These are phyloP conservation scores for Aspergillus biplanus DNA, from an alignment of 495 filamentous ascomycete genomes.

Conservation along the genomic window DNA sequence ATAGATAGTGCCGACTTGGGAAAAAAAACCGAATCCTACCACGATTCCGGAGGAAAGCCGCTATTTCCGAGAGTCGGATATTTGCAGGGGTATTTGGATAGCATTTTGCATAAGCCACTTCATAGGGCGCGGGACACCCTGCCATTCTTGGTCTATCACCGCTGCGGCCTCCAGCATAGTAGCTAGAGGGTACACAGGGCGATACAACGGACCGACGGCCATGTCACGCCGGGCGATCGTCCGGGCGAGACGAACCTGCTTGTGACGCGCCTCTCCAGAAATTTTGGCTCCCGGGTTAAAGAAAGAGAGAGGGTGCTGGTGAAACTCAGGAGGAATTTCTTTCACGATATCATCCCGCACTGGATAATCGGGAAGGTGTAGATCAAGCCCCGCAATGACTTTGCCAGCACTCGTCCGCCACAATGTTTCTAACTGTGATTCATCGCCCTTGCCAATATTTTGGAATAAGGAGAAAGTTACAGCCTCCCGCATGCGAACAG, in stretches of 20 bases:
- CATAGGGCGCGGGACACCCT: conserved; percentile 27
- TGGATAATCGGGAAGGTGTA: conserved; percentile 21
- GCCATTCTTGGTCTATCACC: conserved; percentile 38
- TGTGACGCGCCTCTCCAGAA: conserved; percentile 27
- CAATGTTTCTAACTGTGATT: conserved; percentile 18
- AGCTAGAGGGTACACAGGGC: conserved; percentile 25
- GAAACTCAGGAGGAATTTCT: conserved; percentile 35
- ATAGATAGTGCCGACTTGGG: not conserved
- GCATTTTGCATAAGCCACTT: conserved; percentile 39
- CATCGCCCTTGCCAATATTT: conserved; percentile 21
- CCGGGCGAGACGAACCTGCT: conserved; percentile 31
- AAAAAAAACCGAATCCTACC: too few relatives aligned
- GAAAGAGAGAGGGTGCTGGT: conserved; percentile 34
- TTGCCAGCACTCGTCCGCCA: conserved; percentile 41
- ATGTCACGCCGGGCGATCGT: conserved; percentile 37
- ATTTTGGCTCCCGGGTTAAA: conserved; percentile 25
- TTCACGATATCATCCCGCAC: conserved; percentile 18
- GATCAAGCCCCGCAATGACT: conserved; percentile 42
- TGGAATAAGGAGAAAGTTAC: conserved; percentile 34
- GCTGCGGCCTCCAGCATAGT: conserved; percentile 41
- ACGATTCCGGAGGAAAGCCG: not conserved
- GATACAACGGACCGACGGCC: conserved; percentile 23
- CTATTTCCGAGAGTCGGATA: conserved; percentile 2
- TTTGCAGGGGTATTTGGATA: conserved; percentile 28
- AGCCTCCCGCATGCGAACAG: conserved; percentile 36